Evolutionary conservation across 192 early-diverging fungal genomes (phyloP), one percentile per base, ranked within the genome.

Genomic region (Podila clonocystis): DNA sequence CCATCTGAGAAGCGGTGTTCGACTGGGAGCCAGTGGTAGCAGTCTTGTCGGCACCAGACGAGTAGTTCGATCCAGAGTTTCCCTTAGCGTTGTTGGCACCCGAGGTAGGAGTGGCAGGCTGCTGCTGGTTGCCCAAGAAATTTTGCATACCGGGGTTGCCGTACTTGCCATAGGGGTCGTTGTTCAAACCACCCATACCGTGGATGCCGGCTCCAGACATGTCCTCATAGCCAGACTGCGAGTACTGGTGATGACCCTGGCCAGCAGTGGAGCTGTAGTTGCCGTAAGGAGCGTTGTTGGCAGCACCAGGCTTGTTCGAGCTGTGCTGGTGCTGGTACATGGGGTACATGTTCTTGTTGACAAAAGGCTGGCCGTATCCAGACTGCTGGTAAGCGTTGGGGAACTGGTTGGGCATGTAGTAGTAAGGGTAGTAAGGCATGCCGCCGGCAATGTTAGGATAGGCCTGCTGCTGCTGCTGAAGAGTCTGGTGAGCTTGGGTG

Each of bases 301-400:
- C 71, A n/a, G 82, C 71, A 24, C 83, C 77, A 63, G 86, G 84
- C 67, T 89, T 88, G 65, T 38, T 82, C 31, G 84, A 74, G 67
- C 85, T 83, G 2, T 76, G 75, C 58, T 85, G 82, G 49, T 67
- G 57, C 34, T 73, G 70, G 41, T 96, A 95, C 90, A 93, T 92
- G 20, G 94, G 94, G 67, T 96, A 97, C 87, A 95, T 91, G 36
- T 85, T 89, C 88, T 97, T 96, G 87, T 94, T 95, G 82, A 95
- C 88, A 76, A 94, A 96, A 11, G 93, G 95, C 82, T 96, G 95
- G n/a, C 92, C 94, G 77, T 96, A 97, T 11, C 88, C 88, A 4
- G 92, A 92, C 76, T 91, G 91, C 70, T 93, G 93, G 83, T 95
- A 95, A 29, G 87, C 91, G 34, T 89, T 91, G 68, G 89, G 91